Conservation (phyloP, 208 protist genomes). For the Trypanosoma mega region DNA sequence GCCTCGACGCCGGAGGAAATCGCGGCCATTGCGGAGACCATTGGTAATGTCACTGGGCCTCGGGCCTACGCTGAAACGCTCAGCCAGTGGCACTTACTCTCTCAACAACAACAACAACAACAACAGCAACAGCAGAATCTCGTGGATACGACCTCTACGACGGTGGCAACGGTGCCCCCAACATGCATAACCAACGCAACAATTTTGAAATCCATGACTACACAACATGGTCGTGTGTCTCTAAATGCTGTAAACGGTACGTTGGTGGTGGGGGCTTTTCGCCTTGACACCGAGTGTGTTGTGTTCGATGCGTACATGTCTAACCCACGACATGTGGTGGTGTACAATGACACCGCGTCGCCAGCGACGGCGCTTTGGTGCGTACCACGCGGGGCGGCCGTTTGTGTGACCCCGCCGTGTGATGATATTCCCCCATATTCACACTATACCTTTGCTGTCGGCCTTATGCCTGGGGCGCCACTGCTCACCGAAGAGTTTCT, state of each 20-base stretch:
- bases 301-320: slow-evolving; percentile 30
- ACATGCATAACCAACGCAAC: too few species aligned
- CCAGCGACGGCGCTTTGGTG: slow-evolving; percentile 61
- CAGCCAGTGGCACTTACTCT: slow-evolving; percentile 11
- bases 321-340: slow-evolving; percentile 38
- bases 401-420: slow-evolving; percentile 50
- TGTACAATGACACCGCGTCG: slow-evolving; percentile 66
- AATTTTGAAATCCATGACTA: too few species aligned
- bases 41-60: neutral
- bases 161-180: neutral
- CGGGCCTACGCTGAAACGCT: slow-evolving; percentile 28
- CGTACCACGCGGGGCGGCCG: slow-evolving; percentile 51
- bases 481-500: slow-evolving; percentile 40
- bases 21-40: slow-evolving; percentile 35
- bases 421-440: slow-evolving; percentile 53
- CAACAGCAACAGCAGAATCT: slow-evolving; percentile 18
- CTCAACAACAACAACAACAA: slow-evolving; percentile 27
- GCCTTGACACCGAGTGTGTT: slow-evolving; percentile 34
- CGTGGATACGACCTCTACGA: neutral
- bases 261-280: slow-evolving; percentile 32
- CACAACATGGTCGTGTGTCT: neutral
- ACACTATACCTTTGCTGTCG: slow-evolving; percentile 12
- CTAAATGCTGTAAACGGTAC: slow-evolving; percentile 7
- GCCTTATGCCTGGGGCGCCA: neutral
- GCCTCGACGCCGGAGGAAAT: slow-evolving; percentile 62